Conservation (phyloP, 257 asterid genomes). For the Solanum virginianum region DNA sequence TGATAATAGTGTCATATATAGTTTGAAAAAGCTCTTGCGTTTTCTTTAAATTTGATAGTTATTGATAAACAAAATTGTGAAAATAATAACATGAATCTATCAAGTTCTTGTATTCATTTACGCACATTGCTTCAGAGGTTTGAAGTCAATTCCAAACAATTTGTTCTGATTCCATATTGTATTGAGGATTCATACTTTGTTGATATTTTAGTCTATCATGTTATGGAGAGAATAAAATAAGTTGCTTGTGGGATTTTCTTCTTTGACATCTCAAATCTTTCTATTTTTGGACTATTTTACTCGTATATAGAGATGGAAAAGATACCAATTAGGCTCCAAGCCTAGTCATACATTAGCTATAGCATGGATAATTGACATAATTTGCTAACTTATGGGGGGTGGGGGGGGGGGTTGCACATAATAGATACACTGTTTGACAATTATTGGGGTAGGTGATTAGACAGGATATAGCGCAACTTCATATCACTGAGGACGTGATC, state of each 20-base stretch:
- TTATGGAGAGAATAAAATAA: constrained; percentile 12
- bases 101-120: neutral
- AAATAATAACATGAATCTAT: neutral
- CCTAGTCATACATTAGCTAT: constrained; percentile 23
- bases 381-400: no score
- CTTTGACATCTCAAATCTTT: constrained; percentile 19
- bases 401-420: no score
- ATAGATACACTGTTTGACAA: no score
- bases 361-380: no score
- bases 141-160: neutral
- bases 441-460: no score
- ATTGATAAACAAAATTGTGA: neutral
- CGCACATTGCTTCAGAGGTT: neutral
- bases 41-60: neutral
- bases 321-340: constrained; percentile 2
- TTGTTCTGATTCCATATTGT: neutral
- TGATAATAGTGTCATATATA: constrained; percentile 16
- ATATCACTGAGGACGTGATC: no score
- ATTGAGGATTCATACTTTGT: neutral
- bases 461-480: no score
- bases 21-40: neutral
- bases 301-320: constrained; percentile 18
- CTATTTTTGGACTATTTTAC: constrained; percentile 33
- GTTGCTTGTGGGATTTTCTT: constrained; percentile 57
- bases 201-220: no score